Base-by-base conservation (phyloP, 108 stramenopile genomes). In the Skeletonema marinoi region DNA sequence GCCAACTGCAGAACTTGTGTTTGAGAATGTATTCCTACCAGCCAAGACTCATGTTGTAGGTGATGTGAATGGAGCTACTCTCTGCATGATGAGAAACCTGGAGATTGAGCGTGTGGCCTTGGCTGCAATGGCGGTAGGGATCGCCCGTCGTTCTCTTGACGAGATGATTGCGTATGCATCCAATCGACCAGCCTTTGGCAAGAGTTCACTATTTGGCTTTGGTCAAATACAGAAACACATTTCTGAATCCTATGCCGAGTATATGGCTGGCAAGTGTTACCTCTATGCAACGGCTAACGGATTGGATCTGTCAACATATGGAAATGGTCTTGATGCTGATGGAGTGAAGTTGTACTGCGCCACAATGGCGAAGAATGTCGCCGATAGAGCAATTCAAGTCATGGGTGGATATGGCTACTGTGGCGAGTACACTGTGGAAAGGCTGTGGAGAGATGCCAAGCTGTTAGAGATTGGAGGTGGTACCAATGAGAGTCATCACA, bases 401-500 rank as follows among this genome's bases (percentile, higher is more conserved):
- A 88, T 99, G 77, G 99, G 99, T 44, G 99, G 98, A 9, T 93
- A 98, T 67, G 99, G 99, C 4, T 99, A 99, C 85, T 90, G 95
- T n/a, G 99, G 97, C 8, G 98, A 99, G 74, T 99, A 99, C 75
- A 86, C 69, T 61, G 98, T 99, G 7, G 99, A 99, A 90, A 77
- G 97, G 58, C 83, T 99, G 14, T 99, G 98, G 98, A 85, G 99
- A 19, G 99, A 99, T 88, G 88, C 97, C 32, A 99, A 99, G 73
- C 85, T 99, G 6, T 73, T 99, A 39, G 99, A 99, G 80, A 99
- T 99, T 65, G 99, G 99, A n/a, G 99, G 99, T 41, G 99, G 99
- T 5, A 99, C 98, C 38, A 96, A 96, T 60, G 98, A 99, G 87
- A 92, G 92, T 7, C 99, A 99, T 74, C 98, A 99, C 78, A 99